Base-by-base conservation (phyloP, 371 early-diverging fungal genomes). In the Saksenaea vasiformis region DNA sequence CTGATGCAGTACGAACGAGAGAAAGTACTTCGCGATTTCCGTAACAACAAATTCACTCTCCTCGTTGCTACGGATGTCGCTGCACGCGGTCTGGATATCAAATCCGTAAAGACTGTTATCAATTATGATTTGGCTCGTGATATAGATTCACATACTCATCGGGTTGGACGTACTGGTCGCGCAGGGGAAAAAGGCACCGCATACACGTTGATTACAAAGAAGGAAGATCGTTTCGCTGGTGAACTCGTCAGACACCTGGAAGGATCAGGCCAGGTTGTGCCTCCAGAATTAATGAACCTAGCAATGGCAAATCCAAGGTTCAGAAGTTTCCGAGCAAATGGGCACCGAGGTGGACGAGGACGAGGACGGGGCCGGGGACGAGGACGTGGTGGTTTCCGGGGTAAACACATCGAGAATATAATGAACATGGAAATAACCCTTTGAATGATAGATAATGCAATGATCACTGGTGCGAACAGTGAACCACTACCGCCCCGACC, bases 21-120 rank as follows among this genome's bases (percentile, higher is more conserved):
- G 65, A 89, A 92, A 68, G 97, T 95, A 5, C 83, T 98, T 61
- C 77, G 87, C 54, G 88, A 93, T 67, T 96, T 95, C 82, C 89
- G 87, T 58, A 58, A 66, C 10, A 89, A 84, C 64, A 79, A 75
- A 54, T 86, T 86, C 67, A 82, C 90, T n/a, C 87, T 95, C 34
- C 75, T 99, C 62, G 91, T 99, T 51, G 99, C 99, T 3, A 99
- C 99, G 0, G 99, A 99, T 78, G 98, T 99, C 13, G 99, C 99
- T 38, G 96, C 96, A 9, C 87, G 98, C 71, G 98, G 98, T 61
- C 78, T 97, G 37, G 98, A 93, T 65, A 92, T 93, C 63, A 87
- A 89, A 47, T 57, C 82, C 1, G 84, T 93, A 8, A 85, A 87
- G 28, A 85, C 79, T 0, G 91, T 93, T 1, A 72, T 93, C 58